A percentile compares a stretch with the other conserved stretches of the same genome.
Evolutionary conservation across 169 alveolate genomes (phyloP).

Genomic region (Cryptosporidium bovis): DNA sequence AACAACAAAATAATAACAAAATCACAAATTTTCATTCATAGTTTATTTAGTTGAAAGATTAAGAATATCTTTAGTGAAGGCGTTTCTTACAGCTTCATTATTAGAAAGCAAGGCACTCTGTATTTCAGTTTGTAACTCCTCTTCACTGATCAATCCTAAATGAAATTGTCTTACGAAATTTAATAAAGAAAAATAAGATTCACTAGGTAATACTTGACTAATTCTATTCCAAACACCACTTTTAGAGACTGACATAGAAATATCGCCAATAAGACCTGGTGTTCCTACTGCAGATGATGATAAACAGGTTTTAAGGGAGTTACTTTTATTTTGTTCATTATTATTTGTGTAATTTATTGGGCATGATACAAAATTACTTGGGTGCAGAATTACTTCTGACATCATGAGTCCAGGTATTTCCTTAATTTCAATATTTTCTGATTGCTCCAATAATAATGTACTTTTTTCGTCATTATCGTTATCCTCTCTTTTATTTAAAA

Average conservation of each 20-base stretch:
- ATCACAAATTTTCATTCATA: neutral
- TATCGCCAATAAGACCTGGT: neutral
- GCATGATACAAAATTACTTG: constrained; percentile 39
- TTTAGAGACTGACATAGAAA: neutral
- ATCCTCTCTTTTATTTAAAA: neutral
- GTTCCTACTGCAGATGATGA: neutral
- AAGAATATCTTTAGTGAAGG: constrained; percentile 58
- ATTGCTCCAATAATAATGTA: constrained; percentile 18
- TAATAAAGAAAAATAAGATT: constrained; percentile 45
- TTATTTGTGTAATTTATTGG: neutral
- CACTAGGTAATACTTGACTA: constrained; percentile 56
- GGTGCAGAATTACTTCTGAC: constrained; percentile 35
- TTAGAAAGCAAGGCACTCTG: constrained; percentile 28
- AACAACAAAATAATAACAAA: neutral
- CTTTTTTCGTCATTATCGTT: neutral
- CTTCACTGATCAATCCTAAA: constrained; percentile 38
- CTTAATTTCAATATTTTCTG: constrained; percentile 51
- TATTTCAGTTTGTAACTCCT: constrained; percentile 57
- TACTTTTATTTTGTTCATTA: neutral
- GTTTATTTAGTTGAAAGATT: constrained; percentile 8
- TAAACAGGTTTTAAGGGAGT: no score
- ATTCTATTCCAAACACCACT: constrained; percentile 58
- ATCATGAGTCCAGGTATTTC: constrained; percentile 22
- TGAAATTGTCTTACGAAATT: constrained; percentile 53
- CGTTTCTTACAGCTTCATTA: constrained; percentile 52